Evolutionary conservation across 768 basidiomycete species (phyloP), one percentile per base, ranked within the genome.

Genomic region (Porphyrellus cyaneotinctus): DNA sequence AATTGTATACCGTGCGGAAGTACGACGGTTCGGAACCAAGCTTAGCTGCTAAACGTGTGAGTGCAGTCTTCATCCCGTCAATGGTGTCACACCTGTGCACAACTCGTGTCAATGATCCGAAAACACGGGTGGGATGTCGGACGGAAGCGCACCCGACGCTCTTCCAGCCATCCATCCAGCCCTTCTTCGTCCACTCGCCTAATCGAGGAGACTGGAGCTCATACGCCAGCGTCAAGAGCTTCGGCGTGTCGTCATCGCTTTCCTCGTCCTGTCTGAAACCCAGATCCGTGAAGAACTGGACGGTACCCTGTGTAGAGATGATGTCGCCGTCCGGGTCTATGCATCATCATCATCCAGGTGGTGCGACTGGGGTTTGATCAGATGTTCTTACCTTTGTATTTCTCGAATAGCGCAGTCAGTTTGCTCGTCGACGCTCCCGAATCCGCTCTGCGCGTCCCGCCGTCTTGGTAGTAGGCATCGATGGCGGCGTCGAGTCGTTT

Each of bases 121-220:
- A 8, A 20, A 36, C 23, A 17, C 41, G 51, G 56, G 31, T 17
- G 30, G 44, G 23, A 18, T 8, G 33, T 35, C 24, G 39, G 23
- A 20, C 44, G 32, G 15, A 33, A 42, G 71, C 85, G 52, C 60
- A 88, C 88, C 85, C 80, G 32, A 88, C 70, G 14, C 61, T 66
- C 68, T 83, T 87, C 91, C 91, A 92, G 1, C 91, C 91, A 0
- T 89, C 87, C 32, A 81, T 60, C 90, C 90, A 95, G 0, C 82
- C 85, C 54, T 80, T 72, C 57, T 73, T 77, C 30, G 74, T 75
- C 85, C 91, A 95, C 52, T 78, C 75, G 2, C 88, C 91, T 47
- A 95, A 73, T 53, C 72, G 62, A 0, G 86, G 87, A 6, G 88
- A 88, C 63, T 87, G 85, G 23, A 92, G 78, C 61, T 92, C 88